Conservation (phyloP, 1,139 yeast genomes). For the Suhomyces maxii region DNA sequence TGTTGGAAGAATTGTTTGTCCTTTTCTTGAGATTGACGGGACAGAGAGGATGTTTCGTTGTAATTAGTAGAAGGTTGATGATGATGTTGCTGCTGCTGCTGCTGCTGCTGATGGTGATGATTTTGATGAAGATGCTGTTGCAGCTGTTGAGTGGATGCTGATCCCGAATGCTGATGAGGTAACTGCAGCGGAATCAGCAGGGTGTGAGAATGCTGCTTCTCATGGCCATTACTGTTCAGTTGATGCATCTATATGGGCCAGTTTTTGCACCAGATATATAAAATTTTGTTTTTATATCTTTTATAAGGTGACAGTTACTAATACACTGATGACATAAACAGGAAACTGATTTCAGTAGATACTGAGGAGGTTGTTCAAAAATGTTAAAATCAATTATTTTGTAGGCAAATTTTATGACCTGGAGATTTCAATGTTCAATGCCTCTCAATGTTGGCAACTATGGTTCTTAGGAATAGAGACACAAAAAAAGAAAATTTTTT, state of each 20-base stretch:
- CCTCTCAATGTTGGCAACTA: conserved; percentile 2
- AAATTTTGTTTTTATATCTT: no score
- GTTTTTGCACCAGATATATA: neutral
- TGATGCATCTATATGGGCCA: conserved; percentile 8
- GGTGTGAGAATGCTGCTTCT: conserved; percentile 5
- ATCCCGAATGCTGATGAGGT: conserved; percentile 1
- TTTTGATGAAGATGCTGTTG: neutral
- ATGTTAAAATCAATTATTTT: no score
- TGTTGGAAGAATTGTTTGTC: conserved; percentile 4
- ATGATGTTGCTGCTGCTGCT: neutral
- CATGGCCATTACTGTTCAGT: conserved; percentile 6
- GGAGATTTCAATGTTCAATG: neutral
- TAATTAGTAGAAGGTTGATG: neutral
- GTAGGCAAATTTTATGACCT: no score
- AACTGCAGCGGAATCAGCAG: conserved; percentile 7
- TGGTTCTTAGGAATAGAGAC: neutral
- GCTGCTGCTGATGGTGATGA: neutral
- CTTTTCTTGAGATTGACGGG: conserved; percentile 3
- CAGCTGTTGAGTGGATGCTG: neutral
- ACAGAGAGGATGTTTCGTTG: no score
- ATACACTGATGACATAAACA: no score
- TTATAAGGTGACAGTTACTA: no score
- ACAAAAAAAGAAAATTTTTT: conserved; percentile 7
- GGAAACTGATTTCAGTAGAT: no score
- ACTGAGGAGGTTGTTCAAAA: no score